Percentiles rank a stretch among this genome's conserved stretches.
These are phyloP conservation scores for Chaetomiaceae sp. DNA, from an alignment of 2,329 filamentous ascomycete genomes.

Conservation along the genomic window DNA sequence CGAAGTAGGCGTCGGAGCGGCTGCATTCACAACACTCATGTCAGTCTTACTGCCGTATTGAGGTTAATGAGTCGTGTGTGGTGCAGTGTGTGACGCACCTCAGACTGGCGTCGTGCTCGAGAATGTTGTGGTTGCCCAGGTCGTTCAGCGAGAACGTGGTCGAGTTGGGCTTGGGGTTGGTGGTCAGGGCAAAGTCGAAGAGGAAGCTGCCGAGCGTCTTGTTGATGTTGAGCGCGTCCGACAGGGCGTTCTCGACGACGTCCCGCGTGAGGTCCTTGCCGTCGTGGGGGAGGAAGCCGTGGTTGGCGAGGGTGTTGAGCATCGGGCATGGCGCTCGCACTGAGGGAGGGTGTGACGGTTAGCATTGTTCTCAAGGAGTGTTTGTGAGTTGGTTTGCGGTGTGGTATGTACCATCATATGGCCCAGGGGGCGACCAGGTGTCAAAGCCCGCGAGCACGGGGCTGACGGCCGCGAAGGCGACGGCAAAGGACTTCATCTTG, in stretches of 20 bases:
- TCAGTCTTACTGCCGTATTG: no score
- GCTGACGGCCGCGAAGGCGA: background rate
- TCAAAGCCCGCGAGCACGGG: conserved; percentile 4
- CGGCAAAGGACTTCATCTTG: conserved; percentile 4
- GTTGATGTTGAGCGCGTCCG: conserved; percentile 41
- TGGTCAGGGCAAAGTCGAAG: conserved; percentile 39
- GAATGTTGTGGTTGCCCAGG: conserved; percentile 43
- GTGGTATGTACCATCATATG: conserved; percentile 3
- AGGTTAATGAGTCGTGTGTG: background rate
- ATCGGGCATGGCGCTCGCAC: conserved; percentile 45
- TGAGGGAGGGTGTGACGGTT: conserved; percentile 9
- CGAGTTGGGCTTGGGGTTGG: conserved; percentile 42
- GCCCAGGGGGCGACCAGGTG: conserved; percentile 7
- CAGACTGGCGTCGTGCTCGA: conserved; percentile 39
- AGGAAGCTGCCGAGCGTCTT: conserved; percentile 36
- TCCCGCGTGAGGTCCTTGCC: conserved; percentile 40
- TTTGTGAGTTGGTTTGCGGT: background rate
- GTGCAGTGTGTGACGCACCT: background rate
- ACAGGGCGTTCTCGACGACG: conserved; percentile 37
- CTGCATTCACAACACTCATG: background rate
- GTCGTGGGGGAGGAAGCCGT: conserved; percentile 44
- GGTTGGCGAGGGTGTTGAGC: conserved; percentile 50
- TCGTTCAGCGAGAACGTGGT: conserved; percentile 40
- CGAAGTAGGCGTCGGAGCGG: conserved; percentile 33
- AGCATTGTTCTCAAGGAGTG: background rate